Evolutionary conservation across 306 rosid genomes (phyloP), one percentile per base, ranked within the genome.

Genomic region (Pyrus communis): DNA sequence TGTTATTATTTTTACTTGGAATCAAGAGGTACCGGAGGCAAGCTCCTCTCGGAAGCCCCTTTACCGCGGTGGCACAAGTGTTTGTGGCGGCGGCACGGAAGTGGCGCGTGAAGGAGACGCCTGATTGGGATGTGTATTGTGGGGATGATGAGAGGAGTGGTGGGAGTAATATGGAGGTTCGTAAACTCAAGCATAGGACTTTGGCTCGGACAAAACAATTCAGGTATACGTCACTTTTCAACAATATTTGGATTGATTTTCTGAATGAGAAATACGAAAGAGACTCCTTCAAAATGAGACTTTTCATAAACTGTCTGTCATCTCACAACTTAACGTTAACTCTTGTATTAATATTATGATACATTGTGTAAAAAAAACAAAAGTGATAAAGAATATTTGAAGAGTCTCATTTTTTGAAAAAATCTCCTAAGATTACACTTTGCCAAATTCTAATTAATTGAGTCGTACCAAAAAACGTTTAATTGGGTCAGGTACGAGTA

Each of bases 191-290:
- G 21, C 52, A n/a, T 42, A 35, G 23, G 76, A 57, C 75, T 69
- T 65, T 85, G 63, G 81, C 46, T 4, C 84, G 78, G 12, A 87
- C 93, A 17, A 62, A 69, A 61, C 90, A 89, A 60, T 85, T 73
- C 76, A 88, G 96, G 97, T 89, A 79, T 40, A 49, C 22, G 27
- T 65, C 25, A 25, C 35, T 27, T 73, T 73, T 57, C 19, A 25
- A 33, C 49, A 23, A 68, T 23, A 43, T 45, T 28, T 30, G 42
- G 5, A 30, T 7, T 3, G 17, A 59, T 11, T 77, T 78, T 42
- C 33, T 28, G 5, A 38, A 38, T 38, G 2, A 7, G 9, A 38
- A 38, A 38, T 38, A 38, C 9, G 10, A 38, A 38, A 38, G 10
- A 7, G 2, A 7, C 42, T 38, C 2, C 0, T 2, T 7, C 2